Evolutionary conservation across 2,329 filamentous ascomycete species (phyloP).

Genomic region (Scytalidium lignicola): DNA sequence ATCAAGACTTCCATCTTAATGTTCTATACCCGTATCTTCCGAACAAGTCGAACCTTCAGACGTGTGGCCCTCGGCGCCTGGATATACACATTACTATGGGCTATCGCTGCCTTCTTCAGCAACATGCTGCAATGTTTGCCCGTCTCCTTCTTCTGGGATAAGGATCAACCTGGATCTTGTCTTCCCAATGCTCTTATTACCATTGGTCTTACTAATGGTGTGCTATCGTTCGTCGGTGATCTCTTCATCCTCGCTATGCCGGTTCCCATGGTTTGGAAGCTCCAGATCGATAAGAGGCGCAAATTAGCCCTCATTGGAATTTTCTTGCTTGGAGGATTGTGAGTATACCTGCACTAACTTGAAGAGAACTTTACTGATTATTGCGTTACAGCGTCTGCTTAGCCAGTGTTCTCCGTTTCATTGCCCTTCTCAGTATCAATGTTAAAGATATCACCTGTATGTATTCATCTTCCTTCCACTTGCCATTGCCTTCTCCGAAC

Average conservation of each 20-base stretch:
- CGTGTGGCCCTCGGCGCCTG: constrained; percentile 7
- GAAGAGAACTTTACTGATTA: too few species aligned
- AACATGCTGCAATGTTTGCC: not conserved
- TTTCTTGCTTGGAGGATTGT: constrained; percentile 12
- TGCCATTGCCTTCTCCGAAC: too few species aligned
- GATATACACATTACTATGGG: constrained; percentile 1
- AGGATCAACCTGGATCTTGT: not conserved
- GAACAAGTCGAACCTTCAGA: constrained; percentile 6
- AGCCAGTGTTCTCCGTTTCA: constrained; percentile 16
- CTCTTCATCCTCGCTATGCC: constrained; percentile 11
- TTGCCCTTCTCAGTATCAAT: constrained; percentile 15
- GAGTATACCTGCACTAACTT: not conserved
- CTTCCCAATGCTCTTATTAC: constrained; percentile 1
- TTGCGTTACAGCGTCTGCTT: constrained; percentile 8
- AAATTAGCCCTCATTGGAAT: constrained; percentile 13
- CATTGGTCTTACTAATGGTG: constrained; percentile 13
- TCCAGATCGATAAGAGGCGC: constrained; percentile 9
- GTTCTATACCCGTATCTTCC: constrained; percentile 9
- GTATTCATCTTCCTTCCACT: too few species aligned
- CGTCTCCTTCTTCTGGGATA: not conserved
- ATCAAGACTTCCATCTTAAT: constrained; percentile 13
- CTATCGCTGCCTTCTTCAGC: not conserved
- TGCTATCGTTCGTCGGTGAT: constrained; percentile 11
- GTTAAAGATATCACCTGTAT: constrained; percentile 15
- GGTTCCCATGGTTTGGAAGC: constrained; percentile 12